These are phyloP conservation scores for Ceratobasidium sp. DNA, from an alignment of 1,284 basidiomycete species.

Conservation along the genomic window DNA sequence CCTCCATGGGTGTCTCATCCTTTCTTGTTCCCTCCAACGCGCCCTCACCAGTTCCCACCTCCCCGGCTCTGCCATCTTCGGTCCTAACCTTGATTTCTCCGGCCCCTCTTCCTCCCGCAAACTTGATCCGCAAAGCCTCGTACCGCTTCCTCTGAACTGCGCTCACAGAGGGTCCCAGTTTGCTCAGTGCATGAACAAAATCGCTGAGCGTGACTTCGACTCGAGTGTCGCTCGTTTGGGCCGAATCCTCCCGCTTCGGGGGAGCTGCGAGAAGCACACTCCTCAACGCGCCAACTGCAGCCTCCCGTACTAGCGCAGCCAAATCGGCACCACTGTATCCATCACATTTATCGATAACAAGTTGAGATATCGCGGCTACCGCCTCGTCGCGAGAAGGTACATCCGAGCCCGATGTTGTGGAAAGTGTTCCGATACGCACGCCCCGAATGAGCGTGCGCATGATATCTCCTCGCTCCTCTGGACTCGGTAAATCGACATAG, in stretches of 20 bases:
- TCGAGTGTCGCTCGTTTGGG: neutral
- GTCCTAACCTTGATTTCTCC: constrained; percentile 8
- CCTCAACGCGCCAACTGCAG: constrained; percentile 80
- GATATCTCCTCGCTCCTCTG: constrained; percentile 86
- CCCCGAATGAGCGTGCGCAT: constrained; percentile 70
- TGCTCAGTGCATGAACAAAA: constrained; percentile 78
- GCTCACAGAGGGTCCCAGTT: constrained; percentile 89
- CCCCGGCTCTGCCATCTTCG: neutral
- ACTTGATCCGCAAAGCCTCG: constrained; percentile 77
- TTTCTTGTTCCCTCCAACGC: neutral
- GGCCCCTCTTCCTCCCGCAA: constrained; percentile 62
- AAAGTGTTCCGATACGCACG: constrained; percentile 67
- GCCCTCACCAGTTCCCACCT: constrained; percentile 2
- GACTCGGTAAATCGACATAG: constrained; percentile 89
- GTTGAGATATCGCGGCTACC: constrained; percentile 49
- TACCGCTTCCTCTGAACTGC: constrained; percentile 82
- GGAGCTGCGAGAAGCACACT: constrained; percentile 33
- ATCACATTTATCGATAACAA: constrained; percentile 66
- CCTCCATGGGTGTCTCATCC: neutral
- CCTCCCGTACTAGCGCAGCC: constrained; percentile 86
- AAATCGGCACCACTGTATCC: constrained; percentile 92
- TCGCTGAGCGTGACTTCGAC: constrained; percentile 65
- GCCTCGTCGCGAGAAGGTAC: constrained; percentile 51
- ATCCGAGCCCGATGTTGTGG: constrained; percentile 13
- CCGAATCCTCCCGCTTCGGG: neutral